Evolutionary conservation across 192 early-diverging fungal genomes (phyloP).

Genomic region (Pecoramyces ruminantium): DNA sequence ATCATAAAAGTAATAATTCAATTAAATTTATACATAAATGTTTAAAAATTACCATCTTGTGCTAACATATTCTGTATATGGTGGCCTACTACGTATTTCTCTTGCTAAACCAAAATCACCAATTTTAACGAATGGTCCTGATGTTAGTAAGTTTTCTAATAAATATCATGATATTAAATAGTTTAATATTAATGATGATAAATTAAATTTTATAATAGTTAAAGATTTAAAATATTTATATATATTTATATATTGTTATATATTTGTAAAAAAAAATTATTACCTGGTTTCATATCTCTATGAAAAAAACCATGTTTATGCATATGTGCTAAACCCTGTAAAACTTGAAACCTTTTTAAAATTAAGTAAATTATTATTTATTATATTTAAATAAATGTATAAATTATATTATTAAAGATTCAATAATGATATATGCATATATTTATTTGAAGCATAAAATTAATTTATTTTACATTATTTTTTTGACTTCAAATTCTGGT

Average conservation of each 20-base stretch:
- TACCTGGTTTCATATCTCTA: constrained; percentile 83
- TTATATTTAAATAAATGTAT: no score
- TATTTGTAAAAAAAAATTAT: neutral
- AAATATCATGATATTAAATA: neutral
- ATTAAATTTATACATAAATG: no score
- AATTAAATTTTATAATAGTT: no score
- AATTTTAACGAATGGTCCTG: constrained; percentile 54
- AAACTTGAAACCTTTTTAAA: constrained; percentile 55
- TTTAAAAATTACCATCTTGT: constrained; percentile 64
- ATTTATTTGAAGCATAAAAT: no score
- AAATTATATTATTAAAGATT: no score
- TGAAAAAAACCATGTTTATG: constrained; percentile 89
- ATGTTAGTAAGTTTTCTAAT: constrained; percentile 72
- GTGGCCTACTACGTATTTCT: constrained; percentile 71
- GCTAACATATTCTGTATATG: constrained; percentile 94
- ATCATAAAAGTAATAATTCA: no score
- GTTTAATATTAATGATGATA: no score
- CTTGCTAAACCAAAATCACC: constrained; percentile 92
- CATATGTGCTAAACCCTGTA: constrained; percentile 74
- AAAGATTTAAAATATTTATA: no score
- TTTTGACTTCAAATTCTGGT: constrained; percentile 45
- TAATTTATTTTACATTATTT: constrained; percentile 45
- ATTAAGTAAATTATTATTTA: no score
- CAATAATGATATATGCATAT: no score
- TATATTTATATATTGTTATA: no score